A percentile compares a stretch with the other conserved stretches of the same genome.
Conservation (phyloP, 2,329 filamentous ascomycete species). For the Didymella lethalis region DNA sequence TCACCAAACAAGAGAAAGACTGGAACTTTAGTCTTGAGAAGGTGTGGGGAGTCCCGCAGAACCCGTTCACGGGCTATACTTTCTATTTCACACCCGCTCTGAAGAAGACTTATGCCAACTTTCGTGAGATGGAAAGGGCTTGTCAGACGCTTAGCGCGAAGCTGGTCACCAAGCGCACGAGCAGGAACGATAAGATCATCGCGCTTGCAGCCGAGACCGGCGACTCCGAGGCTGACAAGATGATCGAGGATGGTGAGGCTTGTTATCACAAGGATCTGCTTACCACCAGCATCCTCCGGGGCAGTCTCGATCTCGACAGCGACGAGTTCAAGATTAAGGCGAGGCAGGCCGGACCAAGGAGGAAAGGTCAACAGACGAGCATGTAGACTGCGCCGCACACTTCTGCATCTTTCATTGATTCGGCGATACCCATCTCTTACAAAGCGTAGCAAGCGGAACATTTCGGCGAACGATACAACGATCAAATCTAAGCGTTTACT, state of each 20-base stretch:
- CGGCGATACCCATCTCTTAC: conserved; percentile 1
- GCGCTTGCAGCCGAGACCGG: conserved; percentile 50
- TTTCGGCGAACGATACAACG: neutral
- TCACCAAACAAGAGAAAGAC: conserved; percentile 46
- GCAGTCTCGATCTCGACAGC: conserved; percentile 50
- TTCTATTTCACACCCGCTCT: conserved; percentile 59
- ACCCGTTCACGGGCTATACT: conserved; percentile 57
- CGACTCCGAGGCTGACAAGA: conserved; percentile 47
- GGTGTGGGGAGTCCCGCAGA: conserved; percentile 47
- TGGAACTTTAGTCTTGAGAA: conserved; percentile 50
- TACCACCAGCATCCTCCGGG: conserved; percentile 54
- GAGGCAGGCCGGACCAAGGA: conserved; percentile 19
- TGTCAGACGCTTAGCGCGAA: conserved; percentile 51
- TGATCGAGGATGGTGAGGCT: conserved; percentile 44
- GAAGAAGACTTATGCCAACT: conserved; percentile 42
- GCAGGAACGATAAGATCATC: conserved; percentile 38
- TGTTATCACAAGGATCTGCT: conserved; percentile 57
- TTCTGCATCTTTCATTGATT: neutral
- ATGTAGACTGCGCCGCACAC: conserved; percentile 3
- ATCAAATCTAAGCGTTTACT: neutral
- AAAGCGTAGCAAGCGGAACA: conserved; percentile 20
- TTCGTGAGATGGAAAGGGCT: conserved; percentile 52
- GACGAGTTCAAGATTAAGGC: conserved; percentile 50
- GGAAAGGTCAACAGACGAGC: conserved; percentile 29
- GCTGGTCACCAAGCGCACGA: conserved; percentile 39